phyloP scores from a whole-genome alignment of 2,329 filamentous ascomycete genomes.

The Talaromyces sp. region DNA sequence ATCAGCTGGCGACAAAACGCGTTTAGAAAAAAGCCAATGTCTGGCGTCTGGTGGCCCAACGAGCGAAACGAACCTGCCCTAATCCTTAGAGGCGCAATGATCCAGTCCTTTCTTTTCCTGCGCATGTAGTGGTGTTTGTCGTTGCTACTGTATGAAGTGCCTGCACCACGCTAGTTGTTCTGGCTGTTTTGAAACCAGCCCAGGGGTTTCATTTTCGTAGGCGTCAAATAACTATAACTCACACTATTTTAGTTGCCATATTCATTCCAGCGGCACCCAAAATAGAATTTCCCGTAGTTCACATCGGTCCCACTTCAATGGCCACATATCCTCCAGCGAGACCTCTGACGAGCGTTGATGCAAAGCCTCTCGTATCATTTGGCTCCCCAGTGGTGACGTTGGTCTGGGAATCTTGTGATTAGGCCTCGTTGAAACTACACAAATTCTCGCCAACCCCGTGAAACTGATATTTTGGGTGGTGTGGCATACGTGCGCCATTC shows the following conservation, averaged over 20 bases:
- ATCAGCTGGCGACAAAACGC: background rate
- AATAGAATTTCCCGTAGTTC: background rate
- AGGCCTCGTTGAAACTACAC: background rate
- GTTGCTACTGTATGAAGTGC: background rate
- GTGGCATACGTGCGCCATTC: background rate
- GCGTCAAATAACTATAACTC: background rate
- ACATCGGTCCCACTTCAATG: background rate
- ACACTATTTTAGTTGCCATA: background rate
- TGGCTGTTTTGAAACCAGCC: background rate
- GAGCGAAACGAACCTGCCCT: background rate
- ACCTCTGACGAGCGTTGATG: background rate
- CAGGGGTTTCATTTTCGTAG: background rate
- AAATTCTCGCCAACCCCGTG: background rate
- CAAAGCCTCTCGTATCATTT: background rate
- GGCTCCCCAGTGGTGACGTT: background rate
- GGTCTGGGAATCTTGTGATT: background rate
- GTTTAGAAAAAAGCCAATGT: background rate
- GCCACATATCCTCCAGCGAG: background rate
- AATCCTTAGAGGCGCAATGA: background rate
- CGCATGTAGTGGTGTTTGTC: background rate
- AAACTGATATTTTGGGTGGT: background rate
- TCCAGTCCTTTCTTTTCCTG: background rate
- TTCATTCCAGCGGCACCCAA: background rate
- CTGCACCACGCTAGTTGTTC: background rate
- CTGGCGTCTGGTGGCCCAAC: background rate